These are phyloP conservation scores for Lachancea fermentati DNA, from an alignment of 805 yeast genomes.

Conservation along the genomic window DNA sequence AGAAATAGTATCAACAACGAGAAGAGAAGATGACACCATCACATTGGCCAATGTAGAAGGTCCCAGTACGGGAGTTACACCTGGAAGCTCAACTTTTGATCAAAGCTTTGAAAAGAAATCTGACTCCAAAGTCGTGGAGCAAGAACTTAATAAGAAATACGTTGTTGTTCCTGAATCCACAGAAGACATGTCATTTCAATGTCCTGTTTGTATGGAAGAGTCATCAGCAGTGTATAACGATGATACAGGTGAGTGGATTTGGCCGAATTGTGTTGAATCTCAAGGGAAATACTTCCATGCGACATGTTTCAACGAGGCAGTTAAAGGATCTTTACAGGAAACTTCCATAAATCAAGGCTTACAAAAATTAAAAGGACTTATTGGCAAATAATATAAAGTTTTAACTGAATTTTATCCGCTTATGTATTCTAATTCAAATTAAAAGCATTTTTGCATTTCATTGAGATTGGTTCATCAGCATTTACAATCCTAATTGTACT, in stretches of 20 bases:
- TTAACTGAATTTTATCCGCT: neutral
- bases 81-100: neutral
- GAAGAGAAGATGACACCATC: slow-evolving; percentile 8
- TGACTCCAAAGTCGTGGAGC: slow-evolving; percentile 18
- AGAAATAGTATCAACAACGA: slow-evolving; percentile 43
- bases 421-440: no score
- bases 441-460: no score
- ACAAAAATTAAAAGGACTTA: slow-evolving; percentile 18
- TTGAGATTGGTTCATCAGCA: no score
- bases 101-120: neutral
- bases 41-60: slow-evolving; percentile 17
- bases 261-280: slow-evolving; percentile 58
- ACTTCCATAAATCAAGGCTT: slow-evolving; percentile 18
- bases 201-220: slow-evolving; percentile 68
- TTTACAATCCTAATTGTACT: no score
- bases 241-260: slow-evolving; percentile 75
- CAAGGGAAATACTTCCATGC: slow-evolving; percentile 56
- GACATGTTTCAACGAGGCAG: slow-evolving; percentile 61
- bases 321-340: slow-evolving; percentile 16
- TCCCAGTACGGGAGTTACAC: neutral
- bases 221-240: slow-evolving; percentile 64
- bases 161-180: slow-evolving; percentile 65
- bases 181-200: slow-evolving; percentile 48
- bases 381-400: neutral
- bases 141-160: slow-evolving; percentile 39